Conservation (phyloP, 108 stramenopile genomes). For the Skeletonema tropicum region DNA sequence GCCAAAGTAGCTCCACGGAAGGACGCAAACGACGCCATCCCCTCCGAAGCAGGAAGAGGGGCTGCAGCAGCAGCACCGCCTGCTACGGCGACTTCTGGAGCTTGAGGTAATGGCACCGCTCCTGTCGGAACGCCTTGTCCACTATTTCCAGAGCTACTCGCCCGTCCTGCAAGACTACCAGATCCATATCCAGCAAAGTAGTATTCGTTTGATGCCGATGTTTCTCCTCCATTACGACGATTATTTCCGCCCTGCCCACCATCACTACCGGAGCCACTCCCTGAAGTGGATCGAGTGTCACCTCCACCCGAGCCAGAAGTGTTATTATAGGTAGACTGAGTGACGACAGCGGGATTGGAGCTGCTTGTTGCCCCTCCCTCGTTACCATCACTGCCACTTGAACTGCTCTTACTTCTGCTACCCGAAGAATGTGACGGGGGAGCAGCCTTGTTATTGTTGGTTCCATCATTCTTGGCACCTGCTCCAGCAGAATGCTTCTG, state of each 20-base stretch:
- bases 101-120: neutral
- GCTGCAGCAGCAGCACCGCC: neutral
- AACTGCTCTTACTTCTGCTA: constrained; percentile 21
- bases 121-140: neutral
- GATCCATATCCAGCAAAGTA: constrained; percentile 37
- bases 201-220: constrained; percentile 24
- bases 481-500: neutral
- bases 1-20: constrained; percentile 14
- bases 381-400: constrained; percentile 12
- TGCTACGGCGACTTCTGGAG: neutral
- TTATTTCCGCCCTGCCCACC: constrained; percentile 14
- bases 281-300: constrained; percentile 15
- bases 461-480: neutral
- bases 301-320: constrained; percentile 30
- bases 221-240: constrained; percentile 19
- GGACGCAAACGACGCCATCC: constrained; percentile 29
- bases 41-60: neutral
- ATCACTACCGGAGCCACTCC: constrained; percentile 18
- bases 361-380: constrained; percentile 18
- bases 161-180: constrained; percentile 22
- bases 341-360: constrained; percentile 21
- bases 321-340: constrained; percentile 13
- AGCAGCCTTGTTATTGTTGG: neutral
- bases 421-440: neutral
- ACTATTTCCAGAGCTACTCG: constrained; percentile 6